Conservation (phyloP, 176 grass and related monocot genomes). For the Pontederia paniculata region DNA sequence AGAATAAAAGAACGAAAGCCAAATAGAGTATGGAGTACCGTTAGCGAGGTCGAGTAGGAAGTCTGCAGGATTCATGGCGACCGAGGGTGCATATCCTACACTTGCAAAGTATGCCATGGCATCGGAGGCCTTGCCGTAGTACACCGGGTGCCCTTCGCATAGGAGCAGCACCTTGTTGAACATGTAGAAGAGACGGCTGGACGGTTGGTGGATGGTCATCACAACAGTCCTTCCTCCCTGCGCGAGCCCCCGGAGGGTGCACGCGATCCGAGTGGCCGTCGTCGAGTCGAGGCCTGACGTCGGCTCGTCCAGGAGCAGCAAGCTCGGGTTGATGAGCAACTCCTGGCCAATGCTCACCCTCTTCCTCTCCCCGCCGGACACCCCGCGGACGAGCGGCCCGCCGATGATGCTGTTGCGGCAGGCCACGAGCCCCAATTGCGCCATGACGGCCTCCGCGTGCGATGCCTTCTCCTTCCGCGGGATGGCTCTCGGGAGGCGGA, state of each 20-base stretch:
- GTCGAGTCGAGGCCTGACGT: slow-evolving; percentile 48
- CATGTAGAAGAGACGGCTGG: slow-evolving; percentile 45
- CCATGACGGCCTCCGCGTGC: slow-evolving; percentile 23
- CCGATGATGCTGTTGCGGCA: slow-evolving; percentile 37
- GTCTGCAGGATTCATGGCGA: slow-evolving; percentile 34
- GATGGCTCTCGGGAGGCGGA: slow-evolving; percentile 31
- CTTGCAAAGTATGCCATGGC: slow-evolving; percentile 36
- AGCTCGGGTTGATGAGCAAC: slow-evolving; percentile 38
- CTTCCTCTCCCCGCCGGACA: slow-evolving; percentile 43
- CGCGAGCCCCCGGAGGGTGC: slow-evolving; percentile 24
- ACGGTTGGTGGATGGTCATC: slow-evolving; percentile 52
- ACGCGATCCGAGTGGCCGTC: slow-evolving; percentile 28
- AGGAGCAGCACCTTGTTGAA: slow-evolving; percentile 42
- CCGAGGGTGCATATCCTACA: slow-evolving; percentile 18
- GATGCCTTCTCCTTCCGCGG: slow-evolving; percentile 19
- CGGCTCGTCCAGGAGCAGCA: slow-evolving; percentile 39
- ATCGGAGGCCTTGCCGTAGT: slow-evolving; percentile 25
- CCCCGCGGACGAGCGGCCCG: slow-evolving; percentile 20
- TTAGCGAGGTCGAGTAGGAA: slow-evolving; percentile 52
- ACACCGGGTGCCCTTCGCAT: slow-evolving; percentile 29
- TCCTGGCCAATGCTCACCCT: slow-evolving; percentile 49
- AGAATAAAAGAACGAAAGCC: not conserved
- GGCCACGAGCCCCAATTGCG: slow-evolving; percentile 25
- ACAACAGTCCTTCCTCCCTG: slow-evolving; percentile 27
- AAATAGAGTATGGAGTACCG: slow-evolving; percentile 8